Conservation (phyloP, 768 basidiomycete genomes). For the Termitomyces sp. region DNA sequence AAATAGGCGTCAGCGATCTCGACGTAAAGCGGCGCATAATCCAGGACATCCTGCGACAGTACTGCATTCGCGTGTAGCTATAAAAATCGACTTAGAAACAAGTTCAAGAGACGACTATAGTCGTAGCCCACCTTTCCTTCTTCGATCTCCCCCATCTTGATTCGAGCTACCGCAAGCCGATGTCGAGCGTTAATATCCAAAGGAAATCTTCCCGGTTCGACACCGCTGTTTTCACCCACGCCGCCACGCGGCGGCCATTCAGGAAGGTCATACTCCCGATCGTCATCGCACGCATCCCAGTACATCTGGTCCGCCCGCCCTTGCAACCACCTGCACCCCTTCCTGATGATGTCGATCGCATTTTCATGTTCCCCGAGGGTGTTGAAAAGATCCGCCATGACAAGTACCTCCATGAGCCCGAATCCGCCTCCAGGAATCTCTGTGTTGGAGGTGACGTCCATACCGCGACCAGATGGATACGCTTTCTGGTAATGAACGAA, state of each 20-base stretch:
- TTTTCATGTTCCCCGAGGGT: constrained; percentile 62
- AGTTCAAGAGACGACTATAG: neutral
- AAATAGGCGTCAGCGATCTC: constrained; percentile 88
- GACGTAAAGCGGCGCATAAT: constrained; percentile 74
- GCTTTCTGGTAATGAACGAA: constrained; percentile 60
- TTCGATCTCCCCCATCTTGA: constrained; percentile 73
- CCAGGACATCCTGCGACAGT: constrained; percentile 63
- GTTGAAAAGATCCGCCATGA: constrained; percentile 83
- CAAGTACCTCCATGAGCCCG: constrained; percentile 66
- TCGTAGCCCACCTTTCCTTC: constrained; percentile 72
- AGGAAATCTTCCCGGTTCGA: constrained; percentile 54
- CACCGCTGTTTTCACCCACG: constrained; percentile 36
- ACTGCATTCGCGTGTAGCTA: constrained; percentile 79
- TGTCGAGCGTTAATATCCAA: constrained; percentile 80
- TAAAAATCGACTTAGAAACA: neutral
- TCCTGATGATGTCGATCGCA: constrained; percentile 65
- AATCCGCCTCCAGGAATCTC: constrained; percentile 49
- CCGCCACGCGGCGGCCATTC: constrained; percentile 23
- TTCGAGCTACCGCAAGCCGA: constrained; percentile 76
- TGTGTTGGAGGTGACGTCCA: constrained; percentile 22
- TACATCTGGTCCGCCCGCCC: constrained; percentile 66
- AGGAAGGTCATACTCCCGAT: constrained; percentile 78
- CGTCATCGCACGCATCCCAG: constrained; percentile 84
- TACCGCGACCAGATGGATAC: constrained; percentile 40
- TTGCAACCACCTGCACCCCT: constrained; percentile 90